Conservation (phyloP, 148 eudicot genomes). For the Silene conica region DNA sequence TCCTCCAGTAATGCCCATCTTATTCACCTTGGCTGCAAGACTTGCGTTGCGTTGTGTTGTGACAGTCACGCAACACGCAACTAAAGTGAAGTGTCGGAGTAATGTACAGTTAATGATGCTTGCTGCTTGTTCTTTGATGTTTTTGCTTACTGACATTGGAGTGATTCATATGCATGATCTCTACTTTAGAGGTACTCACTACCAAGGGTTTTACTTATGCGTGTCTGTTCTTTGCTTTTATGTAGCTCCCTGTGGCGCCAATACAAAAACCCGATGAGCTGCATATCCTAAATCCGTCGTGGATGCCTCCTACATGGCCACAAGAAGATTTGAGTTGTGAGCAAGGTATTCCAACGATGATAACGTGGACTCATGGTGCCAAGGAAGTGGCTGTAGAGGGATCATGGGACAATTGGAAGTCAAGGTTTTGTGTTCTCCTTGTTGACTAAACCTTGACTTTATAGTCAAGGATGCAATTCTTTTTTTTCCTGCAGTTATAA, state of each 20-base stretch:
- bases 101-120: no score
- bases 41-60: no score
- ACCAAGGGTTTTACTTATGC: neutral
- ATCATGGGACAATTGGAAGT: slow-evolving; percentile 90
- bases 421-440: slow-evolving; percentile 42
- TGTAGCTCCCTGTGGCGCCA: slow-evolving; percentile 59
- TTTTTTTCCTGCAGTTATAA: neutral
- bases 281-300: slow-evolving; percentile 42
- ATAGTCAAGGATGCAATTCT: neutral
- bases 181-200: neutral
- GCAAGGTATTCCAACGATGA: slow-evolving; percentile 66
- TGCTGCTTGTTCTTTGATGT: no score
- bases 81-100: no score
- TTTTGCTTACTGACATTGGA: neutral
- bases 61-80: no score
- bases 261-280: slow-evolving; percentile 67
- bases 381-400: slow-evolving; percentile 80
- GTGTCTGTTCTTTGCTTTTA: neutral
- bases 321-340: slow-evolving; percentile 37
- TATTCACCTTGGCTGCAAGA: no score
- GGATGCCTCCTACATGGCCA: slow-evolving; percentile 43
- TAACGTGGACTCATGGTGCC: slow-evolving; percentile 72
- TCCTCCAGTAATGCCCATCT: neutral
- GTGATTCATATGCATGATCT: neutral
- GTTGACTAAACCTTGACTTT: neutral